These are phyloP conservation scores for Saussurea involucrata DNA, from an alignment of 129 eudicot species.

Conservation along the genomic window DNA sequence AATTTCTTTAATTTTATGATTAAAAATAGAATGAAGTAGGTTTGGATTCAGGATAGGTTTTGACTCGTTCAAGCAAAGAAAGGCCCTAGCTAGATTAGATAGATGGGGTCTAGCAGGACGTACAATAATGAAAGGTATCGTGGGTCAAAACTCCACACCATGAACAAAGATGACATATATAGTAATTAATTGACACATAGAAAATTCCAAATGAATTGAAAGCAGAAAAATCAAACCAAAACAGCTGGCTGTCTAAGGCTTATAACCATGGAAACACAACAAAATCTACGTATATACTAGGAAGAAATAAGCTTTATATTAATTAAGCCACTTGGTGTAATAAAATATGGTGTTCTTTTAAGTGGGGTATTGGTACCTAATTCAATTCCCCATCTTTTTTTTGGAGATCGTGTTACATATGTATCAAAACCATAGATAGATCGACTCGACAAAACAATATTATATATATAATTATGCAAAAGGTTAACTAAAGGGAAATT, in stretches of 20 bases:
- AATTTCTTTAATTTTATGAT: neutral
- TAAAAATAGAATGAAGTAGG: neutral
- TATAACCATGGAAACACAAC: conserved; percentile 8
- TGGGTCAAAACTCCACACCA: conserved; percentile 30
- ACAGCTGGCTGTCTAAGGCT: conserved; percentile 16
- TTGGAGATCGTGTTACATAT: no score
- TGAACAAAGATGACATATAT: conserved; percentile 17
- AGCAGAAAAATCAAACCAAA: conserved; percentile 10
- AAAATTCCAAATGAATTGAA: neutral
- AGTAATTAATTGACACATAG: conserved; percentile 1
- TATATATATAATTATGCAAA: no score
- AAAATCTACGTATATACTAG: conserved; percentile 3
- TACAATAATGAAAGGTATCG: conserved; percentile 18
- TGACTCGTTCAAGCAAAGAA: conserved; percentile 8
- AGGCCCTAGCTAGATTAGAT: conserved; percentile 17
- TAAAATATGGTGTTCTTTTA: neutral
- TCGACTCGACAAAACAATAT: no score
- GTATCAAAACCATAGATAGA: no score
- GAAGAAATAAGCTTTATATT: conserved; percentile 3
- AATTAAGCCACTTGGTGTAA: conserved; percentile 19
- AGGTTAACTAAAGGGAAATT: no score
- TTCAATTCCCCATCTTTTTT: neutral
- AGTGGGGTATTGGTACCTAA: neutral
- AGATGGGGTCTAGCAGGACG: conserved; percentile 16
- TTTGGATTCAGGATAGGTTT: neutral